Percentiles rank a stretch among this genome's conserved stretches.
These are phyloP conservation scores for Cicer arietinum DNA, from an alignment of 306 rosid genomes.

Conservation along the genomic window DNA sequence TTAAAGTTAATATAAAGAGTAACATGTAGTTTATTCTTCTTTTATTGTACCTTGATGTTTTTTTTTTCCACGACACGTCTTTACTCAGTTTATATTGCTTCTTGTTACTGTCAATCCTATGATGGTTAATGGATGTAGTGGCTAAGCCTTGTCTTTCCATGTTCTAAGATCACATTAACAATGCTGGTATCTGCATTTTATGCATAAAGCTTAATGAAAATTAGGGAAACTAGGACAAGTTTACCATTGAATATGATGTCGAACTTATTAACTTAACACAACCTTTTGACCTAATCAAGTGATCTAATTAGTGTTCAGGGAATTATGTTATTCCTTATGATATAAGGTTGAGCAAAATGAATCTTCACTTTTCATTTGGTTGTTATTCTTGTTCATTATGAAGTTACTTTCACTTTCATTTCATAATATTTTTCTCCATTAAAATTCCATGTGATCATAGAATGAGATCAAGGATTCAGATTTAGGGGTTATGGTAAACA, in stretches of 20 bases:
- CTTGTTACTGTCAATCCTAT: neutral
- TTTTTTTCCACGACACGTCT: neutral
- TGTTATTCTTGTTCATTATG: conserved; percentile 24
- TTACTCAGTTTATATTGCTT: conserved; percentile 12
- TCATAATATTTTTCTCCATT: conserved; percentile 35
- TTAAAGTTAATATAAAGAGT: conserved; percentile 30
- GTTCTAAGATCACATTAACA: conserved; percentile 18
- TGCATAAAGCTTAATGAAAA: conserved; percentile 23
- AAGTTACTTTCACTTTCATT: conserved; percentile 22
- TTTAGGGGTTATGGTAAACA: neutral
- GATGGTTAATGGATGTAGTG: neutral
- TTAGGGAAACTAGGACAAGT: conserved; percentile 10
- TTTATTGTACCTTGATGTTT: conserved; percentile 21
- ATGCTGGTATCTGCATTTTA: conserved; percentile 24
- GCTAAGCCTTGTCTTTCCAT: neutral
- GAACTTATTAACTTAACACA: neutral
- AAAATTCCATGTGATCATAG: conserved; percentile 15
- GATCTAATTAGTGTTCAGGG: conserved; percentile 18
- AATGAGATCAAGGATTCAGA: neutral
- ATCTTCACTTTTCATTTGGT: conserved; percentile 14
- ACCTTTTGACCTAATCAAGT: conserved; percentile 4
- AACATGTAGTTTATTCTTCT: conserved; percentile 20
- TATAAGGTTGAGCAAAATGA: conserved; percentile 10
- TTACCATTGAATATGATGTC: conserved; percentile 29
- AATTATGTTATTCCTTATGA: conserved; percentile 26